These are phyloP conservation scores for Aureobasidium leucospermi DNA, from an alignment of 2,329 filamentous ascomycete species.

Conservation along the genomic window DNA sequence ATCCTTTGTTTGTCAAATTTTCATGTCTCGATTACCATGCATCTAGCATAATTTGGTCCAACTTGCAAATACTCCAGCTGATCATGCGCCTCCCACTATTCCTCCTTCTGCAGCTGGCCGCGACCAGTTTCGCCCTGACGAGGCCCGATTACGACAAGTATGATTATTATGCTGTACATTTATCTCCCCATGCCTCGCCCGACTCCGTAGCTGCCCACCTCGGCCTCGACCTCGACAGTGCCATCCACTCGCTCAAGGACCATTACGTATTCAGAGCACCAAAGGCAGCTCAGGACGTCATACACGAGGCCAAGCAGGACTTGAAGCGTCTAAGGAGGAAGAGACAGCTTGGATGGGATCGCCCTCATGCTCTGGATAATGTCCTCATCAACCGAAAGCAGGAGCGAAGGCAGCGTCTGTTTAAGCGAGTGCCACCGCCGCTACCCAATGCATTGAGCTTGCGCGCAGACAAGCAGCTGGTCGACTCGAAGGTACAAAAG, in stretches of 20 bases:
- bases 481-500: slow-evolving; percentile 45
- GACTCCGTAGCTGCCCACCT: slow-evolving; percentile 63
- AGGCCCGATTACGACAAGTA: slow-evolving; percentile 55
- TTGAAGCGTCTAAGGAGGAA: slow-evolving; percentile 55
- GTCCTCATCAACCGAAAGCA: slow-evolving; percentile 78
- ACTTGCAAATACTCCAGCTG: not conserved
- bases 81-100: slow-evolving; percentile 11
- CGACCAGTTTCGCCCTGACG: slow-evolving; percentile 7
- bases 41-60: not conserved
- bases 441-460: not conserved
- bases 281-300: slow-evolving; percentile 47
- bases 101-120: slow-evolving; percentile 6
- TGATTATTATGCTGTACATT: slow-evolving; percentile 90
- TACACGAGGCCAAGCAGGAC: slow-evolving; percentile 44
- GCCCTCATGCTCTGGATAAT: slow-evolving; percentile 57
- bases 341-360: slow-evolving; percentile 41
- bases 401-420: slow-evolving; percentile 52
- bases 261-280: slow-evolving; percentile 82
- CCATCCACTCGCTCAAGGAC: slow-evolving; percentile 65
- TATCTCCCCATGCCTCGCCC: slow-evolving; percentile 60
- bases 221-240: slow-evolving; percentile 73
- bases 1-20: slow-evolving; percentile 1
- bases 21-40: slow-evolving; percentile 6
- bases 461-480: slow-evolving; percentile 14
- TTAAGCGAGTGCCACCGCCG: slow-evolving; percentile 46